Base-by-base conservation (phyloP, 176 grass and related monocot genomes). In the Ensete ventricosum region DNA sequence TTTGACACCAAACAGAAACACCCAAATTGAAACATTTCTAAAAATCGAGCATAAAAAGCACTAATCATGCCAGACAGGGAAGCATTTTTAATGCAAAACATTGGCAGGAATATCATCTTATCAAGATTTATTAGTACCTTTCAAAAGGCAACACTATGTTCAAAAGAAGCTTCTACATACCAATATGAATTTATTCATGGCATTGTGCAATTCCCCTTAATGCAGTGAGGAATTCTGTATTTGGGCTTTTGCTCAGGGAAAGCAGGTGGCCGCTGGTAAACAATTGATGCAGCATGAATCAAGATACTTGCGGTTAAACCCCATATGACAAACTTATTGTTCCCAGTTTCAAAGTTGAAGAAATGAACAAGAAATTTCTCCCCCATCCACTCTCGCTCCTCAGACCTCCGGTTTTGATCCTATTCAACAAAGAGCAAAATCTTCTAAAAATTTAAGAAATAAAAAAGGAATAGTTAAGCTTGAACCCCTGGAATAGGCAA, bases 371-470 rank as follows among this genome's bases (percentile, higher is more conserved):
- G 83, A 83, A 76, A 89, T 22, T 59, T 58, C 77, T 92, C 84
- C 50, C 87, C 84, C 90, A 89, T 87, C 86, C 86, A 84, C 76
- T 92, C 90, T 57, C 64, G 79, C 12, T 89, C 90, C 77, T 81
- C 79, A 0, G 82, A 92, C 62, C 79, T 80, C 63, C 77, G 55
- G 69, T 80, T 82, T 67, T 92, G 73, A 8, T 92, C 86, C 90
- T 87, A 74, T 51, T 67, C 59, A 27, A 67, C 20, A 67, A 17
- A 14, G 23, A 27, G 53, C 8, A n/a, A 83, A 72, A 22, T 21
- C 50, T 50, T 52, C 16, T 11, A 7, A 50, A 64, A 58, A 72
- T 66, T 34, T 0, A 67, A 55, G 22, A 50, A 55, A 16, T 59
- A 53, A 16, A 13, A 13, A 24, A 67, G 9, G 9, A 53, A 53